Conservation (phyloP, 75 land plant genomes). For the Cryptomeria japonica region DNA sequence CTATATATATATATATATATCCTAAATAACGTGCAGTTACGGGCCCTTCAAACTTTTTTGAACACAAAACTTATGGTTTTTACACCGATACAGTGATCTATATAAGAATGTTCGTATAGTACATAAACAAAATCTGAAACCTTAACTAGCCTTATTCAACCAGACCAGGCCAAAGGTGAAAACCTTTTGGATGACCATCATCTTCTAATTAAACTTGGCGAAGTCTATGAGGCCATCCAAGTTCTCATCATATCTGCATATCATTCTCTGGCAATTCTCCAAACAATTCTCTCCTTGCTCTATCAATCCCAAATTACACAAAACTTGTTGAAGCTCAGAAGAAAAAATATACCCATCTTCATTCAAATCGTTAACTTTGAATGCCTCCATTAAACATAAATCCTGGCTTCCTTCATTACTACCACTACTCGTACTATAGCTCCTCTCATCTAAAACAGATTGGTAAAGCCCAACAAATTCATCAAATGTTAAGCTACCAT, state of each 20-base stretch:
- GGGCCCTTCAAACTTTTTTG: too few relatives aligned
- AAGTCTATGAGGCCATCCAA: constrained; percentile 53
- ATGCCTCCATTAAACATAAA: constrained; percentile 27
- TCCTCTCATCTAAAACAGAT: not conserved
- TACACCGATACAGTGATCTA: too few relatives aligned
- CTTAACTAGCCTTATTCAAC: too few relatives aligned
- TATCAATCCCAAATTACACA: constrained; percentile 37
- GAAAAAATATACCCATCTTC: constrained; percentile 57
- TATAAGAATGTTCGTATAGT: too few relatives aligned
- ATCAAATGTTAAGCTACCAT: not conserved
- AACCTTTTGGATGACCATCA: constrained; percentile 43
- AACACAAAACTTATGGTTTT: too few relatives aligned
- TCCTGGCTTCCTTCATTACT: not conserved
- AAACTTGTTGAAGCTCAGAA: constrained; percentile 44
- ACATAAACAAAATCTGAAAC: too few relatives aligned
- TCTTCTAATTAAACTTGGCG: constrained; percentile 52
- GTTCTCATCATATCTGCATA: constrained; percentile 38
- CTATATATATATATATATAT: too few relatives aligned
- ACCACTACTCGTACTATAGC: not conserved
- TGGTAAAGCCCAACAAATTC: not conserved
- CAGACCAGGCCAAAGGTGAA: too few relatives aligned
- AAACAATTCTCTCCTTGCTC: constrained; percentile 14
- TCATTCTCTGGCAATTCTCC: constrained; percentile 45
- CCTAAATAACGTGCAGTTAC: too few relatives aligned
- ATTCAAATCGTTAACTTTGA: constrained; percentile 54